Evolutionary conservation across 768 basidiomycete genomes (phyloP).

Genomic region (Mrakia hoshinonis): DNA sequence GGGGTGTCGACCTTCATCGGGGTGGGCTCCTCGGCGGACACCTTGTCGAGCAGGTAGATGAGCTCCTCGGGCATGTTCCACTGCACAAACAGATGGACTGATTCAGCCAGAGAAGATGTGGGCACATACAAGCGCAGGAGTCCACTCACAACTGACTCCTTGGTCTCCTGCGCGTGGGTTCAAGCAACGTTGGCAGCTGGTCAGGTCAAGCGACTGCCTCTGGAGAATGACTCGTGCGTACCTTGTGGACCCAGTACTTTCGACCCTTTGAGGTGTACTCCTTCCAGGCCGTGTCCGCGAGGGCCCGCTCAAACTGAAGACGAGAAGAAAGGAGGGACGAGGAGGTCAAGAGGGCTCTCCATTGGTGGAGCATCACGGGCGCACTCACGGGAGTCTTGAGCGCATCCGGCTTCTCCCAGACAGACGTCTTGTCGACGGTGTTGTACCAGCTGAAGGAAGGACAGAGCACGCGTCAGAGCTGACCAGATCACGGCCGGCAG

Average conservation of each 20-base stretch:
- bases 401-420: constrained; percentile 97
- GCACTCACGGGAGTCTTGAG: constrained; percentile 61
- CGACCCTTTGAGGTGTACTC: constrained; percentile 87
- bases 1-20: neutral
- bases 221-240: neutral
- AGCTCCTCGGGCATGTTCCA: constrained; percentile 98
- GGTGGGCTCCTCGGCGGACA: constrained; percentile 41
- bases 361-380: constrained; percentile 47
- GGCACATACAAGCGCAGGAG: neutral
- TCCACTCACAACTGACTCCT: constrained; percentile 55
- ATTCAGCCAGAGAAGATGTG: neutral
- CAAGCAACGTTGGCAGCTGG: constrained; percentile 32
- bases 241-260: constrained; percentile 82
- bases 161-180: constrained; percentile 58
- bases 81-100: constrained; percentile 42
- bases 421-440: constrained; percentile 73
- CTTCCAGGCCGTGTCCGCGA: constrained; percentile 86
- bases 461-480: neutral
- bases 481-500: neutral
- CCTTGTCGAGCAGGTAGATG: constrained; percentile 68
- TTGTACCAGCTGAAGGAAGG: constrained; percentile 20
- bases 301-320: constrained; percentile 54
- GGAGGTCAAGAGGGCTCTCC: neutral
- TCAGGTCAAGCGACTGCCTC: neutral
- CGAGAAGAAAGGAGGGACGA: constrained; percentile 11